A percentile compares a stretch with the other conserved stretches of the same genome.
phyloP scores from a whole-genome alignment of 2,329 filamentous ascomycete genomes.

The Colletotrichum melonis region DNA sequence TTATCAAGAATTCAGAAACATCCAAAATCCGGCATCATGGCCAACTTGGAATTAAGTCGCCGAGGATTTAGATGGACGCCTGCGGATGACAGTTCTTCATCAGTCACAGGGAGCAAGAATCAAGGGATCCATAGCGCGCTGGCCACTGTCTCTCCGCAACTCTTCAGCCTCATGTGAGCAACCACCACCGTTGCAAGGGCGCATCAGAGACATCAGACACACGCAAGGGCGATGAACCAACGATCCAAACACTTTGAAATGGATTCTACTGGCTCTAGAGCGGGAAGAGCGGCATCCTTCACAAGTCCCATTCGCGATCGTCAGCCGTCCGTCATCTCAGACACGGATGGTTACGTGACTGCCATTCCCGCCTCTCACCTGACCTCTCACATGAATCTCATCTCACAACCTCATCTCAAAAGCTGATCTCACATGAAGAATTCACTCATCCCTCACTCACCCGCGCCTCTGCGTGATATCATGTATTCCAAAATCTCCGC shows the following conservation, averaged over 20 bases:
- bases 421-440: not conserved
- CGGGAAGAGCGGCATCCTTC: slow-evolving; percentile 14
- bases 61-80: no score
- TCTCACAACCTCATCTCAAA: not conserved
- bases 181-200: slow-evolving; percentile 18
- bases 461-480: no score
- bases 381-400: not conserved
- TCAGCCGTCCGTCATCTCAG: not conserved
- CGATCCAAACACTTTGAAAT: not conserved
- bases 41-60: no score
- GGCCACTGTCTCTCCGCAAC: not conserved
- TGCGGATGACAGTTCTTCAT: not conserved
- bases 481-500: not conserved
- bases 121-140: not conserved
- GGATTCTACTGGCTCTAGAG: not conserved
- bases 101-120: not conserved
- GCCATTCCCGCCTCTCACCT: not conserved
- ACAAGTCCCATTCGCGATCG: not conserved
- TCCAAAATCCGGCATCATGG: no score
- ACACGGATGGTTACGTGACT: not conserved
- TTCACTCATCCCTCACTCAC: no score
- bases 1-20: no score
- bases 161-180: not conserved
- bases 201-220: not conserved
- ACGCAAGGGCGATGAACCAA: not conserved